These are phyloP conservation scores for Astrothelium subdiscretum DNA, from an alignment of 495 filamentous ascomycete species.

Conservation along the genomic window DNA sequence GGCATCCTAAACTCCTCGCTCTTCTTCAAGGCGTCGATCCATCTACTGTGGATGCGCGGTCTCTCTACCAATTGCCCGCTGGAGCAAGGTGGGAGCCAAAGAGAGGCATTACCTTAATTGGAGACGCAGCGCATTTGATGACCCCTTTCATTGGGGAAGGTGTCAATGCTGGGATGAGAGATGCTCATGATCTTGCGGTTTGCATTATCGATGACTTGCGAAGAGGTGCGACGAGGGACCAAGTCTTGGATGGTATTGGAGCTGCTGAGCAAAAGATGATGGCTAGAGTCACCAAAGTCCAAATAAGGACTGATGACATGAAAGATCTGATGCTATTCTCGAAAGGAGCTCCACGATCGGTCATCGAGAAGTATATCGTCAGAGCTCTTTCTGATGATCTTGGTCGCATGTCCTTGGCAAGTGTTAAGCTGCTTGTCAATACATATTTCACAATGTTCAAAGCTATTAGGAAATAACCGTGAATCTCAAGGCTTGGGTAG, in stretches of 20 bases:
- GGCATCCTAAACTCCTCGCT: neutral
- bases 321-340: neutral
- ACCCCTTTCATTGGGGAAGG: conserved; percentile 47
- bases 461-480: neutral
- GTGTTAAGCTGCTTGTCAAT: neutral
- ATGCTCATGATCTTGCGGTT: conserved; percentile 38
- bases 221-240: neutral
- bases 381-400: neutral
- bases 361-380: neutral
- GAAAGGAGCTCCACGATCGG: neutral
- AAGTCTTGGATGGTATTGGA: neutral
- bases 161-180: conserved; percentile 45
- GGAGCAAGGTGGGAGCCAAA: conserved; percentile 36
- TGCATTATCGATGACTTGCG: neutral
- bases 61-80: conserved; percentile 40
- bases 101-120: conserved; percentile 39
- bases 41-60: neutral
- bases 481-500: too few species aligned
- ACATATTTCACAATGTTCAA: neutral
- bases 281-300: neutral
- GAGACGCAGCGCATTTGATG: conserved; percentile 52
- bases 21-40: neutral
- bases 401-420: neutral
- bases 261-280: neutral
- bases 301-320: neutral